These are phyloP conservation scores for Simmondsia chinensis DNA, from an alignment of 148 eudicot species.

Conservation along the genomic window DNA sequence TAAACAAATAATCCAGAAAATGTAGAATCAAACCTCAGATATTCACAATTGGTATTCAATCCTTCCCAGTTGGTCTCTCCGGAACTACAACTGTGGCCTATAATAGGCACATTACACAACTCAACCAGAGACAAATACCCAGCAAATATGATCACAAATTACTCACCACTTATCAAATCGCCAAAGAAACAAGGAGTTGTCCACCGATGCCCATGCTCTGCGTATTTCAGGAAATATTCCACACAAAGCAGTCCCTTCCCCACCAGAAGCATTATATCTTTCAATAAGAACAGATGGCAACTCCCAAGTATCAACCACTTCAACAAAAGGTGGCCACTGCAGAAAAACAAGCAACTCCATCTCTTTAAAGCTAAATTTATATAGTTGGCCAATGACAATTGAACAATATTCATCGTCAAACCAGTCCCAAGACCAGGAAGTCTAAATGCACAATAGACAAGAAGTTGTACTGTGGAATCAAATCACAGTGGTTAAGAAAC, in stretches of 20 bases:
- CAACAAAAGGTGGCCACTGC: slow-evolving; percentile 98
- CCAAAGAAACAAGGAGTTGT: slow-evolving; percentile 90
- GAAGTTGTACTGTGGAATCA: not conserved
- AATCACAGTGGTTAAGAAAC: not conserved
- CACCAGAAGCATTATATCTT: slow-evolving; percentile 92
- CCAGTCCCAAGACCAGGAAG: slow-evolving; percentile 1
- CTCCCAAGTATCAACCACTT: slow-evolving; percentile 94
- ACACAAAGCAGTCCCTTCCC: slow-evolving; percentile 97
- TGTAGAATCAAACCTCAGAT: not conserved
- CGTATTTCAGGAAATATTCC: slow-evolving; percentile 98
- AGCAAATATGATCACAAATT: not conserved
- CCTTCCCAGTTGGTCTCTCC: not conserved
- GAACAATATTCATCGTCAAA: not conserved
- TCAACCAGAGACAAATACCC: not conserved
- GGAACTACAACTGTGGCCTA: too few relatives aligned
- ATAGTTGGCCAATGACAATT: too few relatives aligned
- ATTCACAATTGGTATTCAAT: not conserved
- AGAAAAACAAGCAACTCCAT: slow-evolving; percentile 6
- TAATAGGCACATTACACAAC: too few relatives aligned
- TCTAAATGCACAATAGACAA: not conserved
- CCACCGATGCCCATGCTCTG: slow-evolving; percentile 99
- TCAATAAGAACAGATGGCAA: slow-evolving; percentile 83
- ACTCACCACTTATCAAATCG: slow-evolving; percentile 93
- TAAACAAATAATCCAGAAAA: not conserved
- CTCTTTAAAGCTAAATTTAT: too few relatives aligned